These are phyloP conservation scores for Arachnopeziza araneosa DNA, from an alignment of 2,329 filamentous ascomycete genomes.

Conservation along the genomic window DNA sequence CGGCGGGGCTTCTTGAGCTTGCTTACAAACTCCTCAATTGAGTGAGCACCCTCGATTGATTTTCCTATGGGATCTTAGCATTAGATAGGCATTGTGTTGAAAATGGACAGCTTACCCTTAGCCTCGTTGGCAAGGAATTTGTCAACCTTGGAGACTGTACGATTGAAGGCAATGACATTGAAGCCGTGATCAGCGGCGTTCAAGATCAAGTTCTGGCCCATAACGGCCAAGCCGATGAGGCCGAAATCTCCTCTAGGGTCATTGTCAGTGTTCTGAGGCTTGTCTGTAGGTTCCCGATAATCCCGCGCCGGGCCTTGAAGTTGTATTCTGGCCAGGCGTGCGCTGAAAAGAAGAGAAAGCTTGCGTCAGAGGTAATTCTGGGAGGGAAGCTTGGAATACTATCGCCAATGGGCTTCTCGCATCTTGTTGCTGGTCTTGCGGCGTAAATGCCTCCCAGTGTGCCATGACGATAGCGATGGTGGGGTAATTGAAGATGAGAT, in stretches of 20 bases:
- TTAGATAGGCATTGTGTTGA: neutral
- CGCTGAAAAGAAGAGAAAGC: neutral
- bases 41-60: constrained; percentile 89
- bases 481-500: neutral
- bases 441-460: neutral
- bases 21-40: constrained; percentile 85
- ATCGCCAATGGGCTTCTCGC: neutral
- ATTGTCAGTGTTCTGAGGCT: constrained; percentile 23
- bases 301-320: neutral
- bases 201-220: constrained; percentile 83
- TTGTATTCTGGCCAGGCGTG: neutral
- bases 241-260: constrained; percentile 63
- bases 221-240: constrained; percentile 89
- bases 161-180: constrained; percentile 98
- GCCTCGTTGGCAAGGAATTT: constrained; percentile 85
- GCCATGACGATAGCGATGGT: neutral
- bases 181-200: constrained; percentile 90
- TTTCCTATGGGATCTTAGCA: constrained; percentile 54
- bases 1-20: constrained; percentile 97
- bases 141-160: constrained; percentile 97
- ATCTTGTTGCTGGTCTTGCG: neutral
- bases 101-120: constrained; percentile 52
- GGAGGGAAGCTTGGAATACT: neutral
- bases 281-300: neutral
- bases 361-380: neutral